A percentile compares a stretch with the other conserved stretches of the same genome.
Evolutionary conservation across 106 monocot genomes (phyloP).

Genomic region (Ottelia alismoides): DNA sequence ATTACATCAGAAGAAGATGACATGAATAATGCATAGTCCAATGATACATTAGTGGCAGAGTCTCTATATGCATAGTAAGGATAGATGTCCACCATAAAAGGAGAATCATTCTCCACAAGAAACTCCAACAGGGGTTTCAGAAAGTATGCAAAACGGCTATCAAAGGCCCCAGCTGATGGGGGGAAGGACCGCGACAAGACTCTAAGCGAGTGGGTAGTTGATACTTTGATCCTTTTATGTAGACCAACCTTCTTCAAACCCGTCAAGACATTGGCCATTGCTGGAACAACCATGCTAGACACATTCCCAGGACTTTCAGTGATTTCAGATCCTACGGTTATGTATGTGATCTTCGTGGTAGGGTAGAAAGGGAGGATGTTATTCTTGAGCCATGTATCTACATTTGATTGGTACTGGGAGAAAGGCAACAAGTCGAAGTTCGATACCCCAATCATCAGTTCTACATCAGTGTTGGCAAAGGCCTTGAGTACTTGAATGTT

Average conservation of each 20-base stretch:
- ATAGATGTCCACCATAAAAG: slow-evolving; percentile 94
- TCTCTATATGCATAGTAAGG: slow-evolving; percentile 95
- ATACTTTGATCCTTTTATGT: slow-evolving; percentile 74
- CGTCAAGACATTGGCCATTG: slow-evolving; percentile 68
- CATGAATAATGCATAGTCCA: slow-evolving; percentile 69
- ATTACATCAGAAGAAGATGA: slow-evolving; percentile 60
- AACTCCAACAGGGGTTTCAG: slow-evolving; percentile 90
- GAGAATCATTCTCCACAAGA: slow-evolving; percentile 71
- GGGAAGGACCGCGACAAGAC: slow-evolving; percentile 75
- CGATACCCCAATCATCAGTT: slow-evolving; percentile 81
- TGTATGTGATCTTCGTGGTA: slow-evolving; percentile 72
- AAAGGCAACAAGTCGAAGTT: slow-evolving; percentile 87
- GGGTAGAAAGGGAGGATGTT: slow-evolving; percentile 87
- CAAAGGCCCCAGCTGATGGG: slow-evolving; percentile 90
- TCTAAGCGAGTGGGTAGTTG: slow-evolving; percentile 83
- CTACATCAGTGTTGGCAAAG: slow-evolving; percentile 79
- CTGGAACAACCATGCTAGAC: slow-evolving; percentile 66
- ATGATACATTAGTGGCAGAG: slow-evolving; percentile 60
- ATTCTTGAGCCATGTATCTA: slow-evolving; percentile 89
- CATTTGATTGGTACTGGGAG: slow-evolving; percentile 90
- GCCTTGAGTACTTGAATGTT: slow-evolving; percentile 90
- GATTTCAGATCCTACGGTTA: slow-evolving; percentile 77
- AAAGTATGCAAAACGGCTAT: slow-evolving; percentile 77
- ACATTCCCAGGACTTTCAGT: slow-evolving; percentile 66
- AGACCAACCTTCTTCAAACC: slow-evolving; percentile 72